A percentile compares a stretch with the other conserved stretches of the same genome.
Conservation (phyloP, 2,329 filamentous ascomycete genomes). For the Acarospora socialis region DNA sequence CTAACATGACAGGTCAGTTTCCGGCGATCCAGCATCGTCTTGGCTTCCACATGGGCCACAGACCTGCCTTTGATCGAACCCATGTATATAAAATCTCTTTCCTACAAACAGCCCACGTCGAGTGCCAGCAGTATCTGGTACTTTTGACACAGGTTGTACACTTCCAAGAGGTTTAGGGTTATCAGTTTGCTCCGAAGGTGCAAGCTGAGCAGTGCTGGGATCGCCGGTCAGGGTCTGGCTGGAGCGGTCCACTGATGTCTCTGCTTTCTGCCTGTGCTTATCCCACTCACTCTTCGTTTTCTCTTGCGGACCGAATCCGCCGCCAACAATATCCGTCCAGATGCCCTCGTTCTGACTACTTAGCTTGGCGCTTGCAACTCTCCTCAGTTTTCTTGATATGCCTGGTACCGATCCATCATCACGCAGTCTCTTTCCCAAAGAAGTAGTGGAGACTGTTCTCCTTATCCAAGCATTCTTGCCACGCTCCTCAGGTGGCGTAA, state of each 20-base stretch:
- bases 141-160: too few relatives aligned
- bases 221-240: slow-evolving; percentile 4
- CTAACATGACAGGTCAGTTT: slow-evolving; percentile 7
- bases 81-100: slow-evolving; percentile 28
- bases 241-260: slow-evolving; percentile 7
- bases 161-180: too few relatives aligned
- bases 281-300: slow-evolving; percentile 17
- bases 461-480: slow-evolving; percentile 64
- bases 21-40: too few relatives aligned
- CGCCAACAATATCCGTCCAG: slow-evolving; percentile 77
- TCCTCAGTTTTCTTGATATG: slow-evolving; percentile 66
- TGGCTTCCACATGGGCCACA: slow-evolving; percentile 4
- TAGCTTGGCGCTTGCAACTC: slow-evolving; percentile 74
- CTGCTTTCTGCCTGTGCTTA: slow-evolving; percentile 19
- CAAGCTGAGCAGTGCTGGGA: too few relatives aligned
- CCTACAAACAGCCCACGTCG: slow-evolving; percentile 28
- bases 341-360: slow-evolving; percentile 65
- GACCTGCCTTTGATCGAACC: slow-evolving; percentile 31
- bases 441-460: slow-evolving; percentile 31
- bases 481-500: slow-evolving; percentile 52
- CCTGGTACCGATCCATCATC: slow-evolving; percentile 38
- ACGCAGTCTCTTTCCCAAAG: slow-evolving; percentile 46
- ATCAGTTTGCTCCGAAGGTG: too few relatives aligned
- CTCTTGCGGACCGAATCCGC: slow-evolving; percentile 20
- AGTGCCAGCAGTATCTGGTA: slow-evolving; percentile 5